Conservation (phyloP, 768 basidiomycete genomes). For the Agrocybe praecox region DNA sequence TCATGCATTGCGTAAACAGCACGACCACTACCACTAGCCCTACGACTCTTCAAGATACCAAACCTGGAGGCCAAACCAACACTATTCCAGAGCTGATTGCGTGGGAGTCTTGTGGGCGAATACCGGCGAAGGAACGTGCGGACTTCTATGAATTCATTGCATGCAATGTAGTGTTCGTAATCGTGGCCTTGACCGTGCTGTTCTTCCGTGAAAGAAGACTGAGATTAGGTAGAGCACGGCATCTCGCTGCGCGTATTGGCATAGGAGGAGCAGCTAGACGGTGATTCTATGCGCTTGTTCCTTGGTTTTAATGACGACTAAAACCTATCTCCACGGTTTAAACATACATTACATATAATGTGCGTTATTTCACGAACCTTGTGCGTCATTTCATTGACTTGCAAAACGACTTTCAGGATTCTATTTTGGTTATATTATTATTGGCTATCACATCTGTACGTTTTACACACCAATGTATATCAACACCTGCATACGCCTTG, state of each 20-base stretch:
- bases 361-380: neutral
- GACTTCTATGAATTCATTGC: slow-evolving; percentile 93
- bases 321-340: neutral
- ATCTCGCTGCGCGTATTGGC: slow-evolving; percentile 87
- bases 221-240: slow-evolving; percentile 74
- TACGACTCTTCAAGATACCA: slow-evolving; percentile 11
- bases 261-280: slow-evolving; percentile 35
- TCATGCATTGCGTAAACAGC: slow-evolving; percentile 76
- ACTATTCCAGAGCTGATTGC: slow-evolving; percentile 59
- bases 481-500: neutral
- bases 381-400: neutral
- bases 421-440: neutral
- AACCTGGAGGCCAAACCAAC: slow-evolving; percentile 9
- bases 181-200: slow-evolving; percentile 64
- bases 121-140: slow-evolving; percentile 72
- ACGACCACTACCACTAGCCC: slow-evolving; percentile 19
- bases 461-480: neutral
- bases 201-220: slow-evolving; percentile 69
- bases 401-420: neutral
- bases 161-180: slow-evolving; percentile 75
- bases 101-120: slow-evolving; percentile 94
- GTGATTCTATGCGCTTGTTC: slow-evolving; percentile 8
- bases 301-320: neutral
- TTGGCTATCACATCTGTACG: neutral
- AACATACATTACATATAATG: neutral